Evolutionary conservation across 2,329 filamentous ascomycete genomes (phyloP), one percentile per base, ranked within the genome.

Genomic region (Colletotrichum sidae): DNA sequence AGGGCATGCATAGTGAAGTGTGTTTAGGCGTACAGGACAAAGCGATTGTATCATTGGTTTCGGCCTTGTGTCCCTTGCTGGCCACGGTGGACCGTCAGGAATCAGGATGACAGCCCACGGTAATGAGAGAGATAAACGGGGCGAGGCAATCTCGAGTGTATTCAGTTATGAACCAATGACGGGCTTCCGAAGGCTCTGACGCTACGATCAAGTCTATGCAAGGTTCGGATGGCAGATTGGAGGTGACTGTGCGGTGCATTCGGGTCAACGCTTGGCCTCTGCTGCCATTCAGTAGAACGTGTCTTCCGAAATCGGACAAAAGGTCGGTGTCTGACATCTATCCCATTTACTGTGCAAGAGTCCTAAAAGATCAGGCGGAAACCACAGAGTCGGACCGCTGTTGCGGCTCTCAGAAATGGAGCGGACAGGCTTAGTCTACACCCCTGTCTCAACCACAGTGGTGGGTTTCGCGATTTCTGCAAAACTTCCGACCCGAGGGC

Each of bases 101-200:
- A 51, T 54, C 49, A 51, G 47, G 44, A 53, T 49, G 15, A 7
- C 56, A 63, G 53, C 50, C 49, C 35, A 15, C 13, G 45, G 55
- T 57, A 55, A 65, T 67, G 44, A 50, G 54, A 64, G 50, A 51
- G 49, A 56, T 51, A 46, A 65, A 65, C 55, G 41, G 64, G 54
- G 55, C 51, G 55, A 67, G 54, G 64, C 64, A 60, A 60, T 45
- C 60, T 65, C 50, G 33, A 46, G 45, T 60, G 50, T 65, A 60
- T 50, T 65, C 54, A 59, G 49, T 45, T 64, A 63, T 54, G 63
- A 50, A 57, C 51, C 41, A 66, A 57, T 56, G 58, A 35, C 41
- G 55, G 46, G 35, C 47, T 57, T 66, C 50, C 34, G 25, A 17
- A 11, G 37, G 33, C 37, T 10, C 9, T 46, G 44, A 45, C n/a